phyloP scores from a whole-genome alignment of 2,329 filamentous ascomycete species.

The Zymoseptoria pseudotritici region DNA sequence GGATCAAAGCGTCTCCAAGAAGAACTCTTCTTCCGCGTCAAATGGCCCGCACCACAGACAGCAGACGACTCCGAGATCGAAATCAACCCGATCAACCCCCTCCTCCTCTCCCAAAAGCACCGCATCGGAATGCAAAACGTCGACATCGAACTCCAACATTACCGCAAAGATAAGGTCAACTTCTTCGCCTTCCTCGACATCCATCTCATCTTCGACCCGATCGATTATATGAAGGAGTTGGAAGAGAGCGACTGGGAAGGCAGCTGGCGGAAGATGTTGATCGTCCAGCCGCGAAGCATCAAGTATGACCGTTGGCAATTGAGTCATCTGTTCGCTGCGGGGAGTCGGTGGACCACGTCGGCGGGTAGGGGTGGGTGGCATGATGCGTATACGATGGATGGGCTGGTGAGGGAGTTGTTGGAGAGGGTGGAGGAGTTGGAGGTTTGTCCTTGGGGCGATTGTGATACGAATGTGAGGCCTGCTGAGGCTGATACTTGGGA shows the following conservation, averaged over 20 bases:
- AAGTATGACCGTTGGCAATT: too few relatives aligned
- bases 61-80: too few relatives aligned
- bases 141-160: neutral
- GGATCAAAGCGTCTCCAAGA: neutral
- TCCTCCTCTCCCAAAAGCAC: too few relatives aligned
- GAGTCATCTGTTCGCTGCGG: too few relatives aligned
- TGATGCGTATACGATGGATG: neutral
- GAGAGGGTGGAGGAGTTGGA: constrained; percentile 1
- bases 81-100: too few relatives aligned
- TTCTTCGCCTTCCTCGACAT: too few relatives aligned
- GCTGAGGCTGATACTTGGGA: too few relatives aligned
- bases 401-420: neutral
- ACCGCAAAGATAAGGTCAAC: neutral
- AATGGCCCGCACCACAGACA: neutral
- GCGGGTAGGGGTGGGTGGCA: neutral
- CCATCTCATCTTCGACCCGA: too few relatives aligned
- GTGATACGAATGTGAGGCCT: too few relatives aligned
- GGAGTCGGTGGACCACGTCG: neutral
- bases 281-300: neutral
- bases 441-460: neutral
- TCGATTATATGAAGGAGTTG: too few relatives aligned
- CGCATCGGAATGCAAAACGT: neutral
- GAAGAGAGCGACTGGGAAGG: neutral
- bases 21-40: neutral
- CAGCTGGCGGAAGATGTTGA: constrained; percentile 1